phyloP scores from a whole-genome alignment of 2,329 filamentous ascomycete species.

The Aspergillus sp. region DNA sequence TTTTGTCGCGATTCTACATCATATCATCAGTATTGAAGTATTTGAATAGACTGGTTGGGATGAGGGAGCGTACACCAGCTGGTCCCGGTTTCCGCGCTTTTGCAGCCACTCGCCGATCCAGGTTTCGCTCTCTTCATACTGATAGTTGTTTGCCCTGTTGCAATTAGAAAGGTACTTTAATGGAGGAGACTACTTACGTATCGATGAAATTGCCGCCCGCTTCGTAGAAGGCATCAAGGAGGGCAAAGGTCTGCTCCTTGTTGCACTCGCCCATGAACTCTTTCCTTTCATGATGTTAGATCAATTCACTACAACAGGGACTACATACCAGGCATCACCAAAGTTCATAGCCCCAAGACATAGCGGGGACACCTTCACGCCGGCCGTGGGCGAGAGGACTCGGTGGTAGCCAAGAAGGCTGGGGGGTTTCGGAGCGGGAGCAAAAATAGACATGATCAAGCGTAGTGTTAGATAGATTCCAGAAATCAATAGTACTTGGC shows the following conservation, averaged over 20 bases:
- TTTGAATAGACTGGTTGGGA: neutral
- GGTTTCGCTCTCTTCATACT: slow-evolving; percentile 48
- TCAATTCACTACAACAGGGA: too few relatives aligned
- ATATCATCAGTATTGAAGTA: neutral
- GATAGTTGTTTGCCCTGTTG: slow-evolving; percentile 48
- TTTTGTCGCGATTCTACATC: slow-evolving; percentile 11
- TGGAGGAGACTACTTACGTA: slow-evolving; percentile 31
- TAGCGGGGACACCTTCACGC: slow-evolving; percentile 54
- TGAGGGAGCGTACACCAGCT: slow-evolving; percentile 49
- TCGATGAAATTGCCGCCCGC: slow-evolving; percentile 57
- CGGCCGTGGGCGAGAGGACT: slow-evolving; percentile 52
- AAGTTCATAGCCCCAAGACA: slow-evolving; percentile 58
- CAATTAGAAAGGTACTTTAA: too few relatives aligned
- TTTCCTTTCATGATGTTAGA: neutral
- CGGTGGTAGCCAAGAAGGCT: slow-evolving; percentile 52
- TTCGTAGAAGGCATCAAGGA: slow-evolving; percentile 51
- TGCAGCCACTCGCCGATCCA: slow-evolving; percentile 57
- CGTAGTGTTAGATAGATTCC: too few relatives aligned
- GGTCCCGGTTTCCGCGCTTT: slow-evolving; percentile 45
- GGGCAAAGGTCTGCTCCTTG: slow-evolving; percentile 50
- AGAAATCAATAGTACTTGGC: too few relatives aligned
- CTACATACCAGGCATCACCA: slow-evolving; percentile 47
- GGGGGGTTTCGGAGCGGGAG: slow-evolving; percentile 6
- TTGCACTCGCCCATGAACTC: slow-evolving; percentile 41
- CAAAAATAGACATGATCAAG: neutral